A percentile compares a stretch with the other conserved stretches of the same genome.
Evolutionary conservation across 2,329 filamentous ascomycete species (phyloP).

Genomic region (Botryotinia narcissicola): DNA sequence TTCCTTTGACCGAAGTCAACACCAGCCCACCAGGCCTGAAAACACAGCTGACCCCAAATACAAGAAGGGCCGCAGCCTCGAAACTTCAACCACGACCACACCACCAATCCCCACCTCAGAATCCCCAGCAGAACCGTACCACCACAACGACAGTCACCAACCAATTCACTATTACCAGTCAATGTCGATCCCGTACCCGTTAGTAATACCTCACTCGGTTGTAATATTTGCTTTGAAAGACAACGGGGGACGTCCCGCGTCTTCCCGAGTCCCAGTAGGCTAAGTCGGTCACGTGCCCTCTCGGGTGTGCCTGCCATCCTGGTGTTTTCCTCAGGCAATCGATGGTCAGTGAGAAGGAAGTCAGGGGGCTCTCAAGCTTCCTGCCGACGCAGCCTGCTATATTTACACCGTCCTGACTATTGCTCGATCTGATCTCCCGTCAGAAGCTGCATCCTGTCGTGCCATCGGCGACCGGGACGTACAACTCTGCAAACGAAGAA

Average conservation of each 20-base stretch:
- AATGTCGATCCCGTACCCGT: background rate
- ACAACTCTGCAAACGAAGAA: background rate
- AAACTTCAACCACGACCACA: background rate
- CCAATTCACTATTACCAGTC: background rate
- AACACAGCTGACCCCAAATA: background rate
- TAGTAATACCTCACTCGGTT: background rate
- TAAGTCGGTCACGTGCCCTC: background rate
- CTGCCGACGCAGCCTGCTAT: slow-evolving; percentile 1
- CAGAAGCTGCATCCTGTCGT: background rate
- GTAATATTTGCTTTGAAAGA: slow-evolving; percentile 1
- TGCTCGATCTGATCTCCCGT: slow-evolving; percentile 4
- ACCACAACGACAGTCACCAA: background rate
- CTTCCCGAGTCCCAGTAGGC: background rate
- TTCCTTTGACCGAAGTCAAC: background rate
- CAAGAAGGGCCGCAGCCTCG: background rate
- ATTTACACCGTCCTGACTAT: background rate
- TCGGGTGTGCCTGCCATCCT: background rate
- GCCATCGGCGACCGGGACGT: slow-evolving; percentile 1
- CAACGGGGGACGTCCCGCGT: background rate
- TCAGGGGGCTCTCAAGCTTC: background rate
- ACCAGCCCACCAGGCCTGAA: background rate
- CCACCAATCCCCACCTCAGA: background rate
- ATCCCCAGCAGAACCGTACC: background rate
- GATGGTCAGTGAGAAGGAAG: slow-evolving; percentile 1
- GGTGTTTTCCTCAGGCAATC: background rate